Base-by-base conservation (phyloP, 805 yeast species). In the Blastobotrys mokoenaii region DNA sequence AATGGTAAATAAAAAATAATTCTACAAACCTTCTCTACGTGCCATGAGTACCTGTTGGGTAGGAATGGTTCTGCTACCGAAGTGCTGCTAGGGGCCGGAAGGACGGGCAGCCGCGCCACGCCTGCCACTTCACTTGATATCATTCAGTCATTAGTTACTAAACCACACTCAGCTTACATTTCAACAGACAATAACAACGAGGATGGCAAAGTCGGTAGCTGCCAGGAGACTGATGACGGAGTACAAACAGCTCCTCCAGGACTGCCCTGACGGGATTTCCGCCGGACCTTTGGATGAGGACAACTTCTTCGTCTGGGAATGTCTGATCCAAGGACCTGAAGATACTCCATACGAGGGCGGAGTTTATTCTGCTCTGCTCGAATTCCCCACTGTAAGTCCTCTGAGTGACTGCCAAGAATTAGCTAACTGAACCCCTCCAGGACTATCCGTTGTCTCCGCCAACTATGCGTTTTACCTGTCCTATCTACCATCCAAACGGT, bases 231-330 rank as follows among this genome's bases (percentile, higher is more conserved):
- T 93, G 27, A 72, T 88, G 58, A 87, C 87, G 53, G 98, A 93
- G 63, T 82, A 83, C 61, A 90, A 86, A 61, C 96, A 87, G 63
- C 75, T 93, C 20, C 69, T 81, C 14, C 77, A 76, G 52, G 95
- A 89, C 51, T 82, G 95, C 0, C 96, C 97, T 0, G 97, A 94
- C 27, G 98, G 98, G 1, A 85, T 90, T 31, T 77, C 88, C 4
- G 98, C 98, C 0, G 95, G 95, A 1, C 98, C 98, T 0, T 70
- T 79, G 3, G 66, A 76, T 17, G 94, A 85, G 56, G 80, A 79
- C 51, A 74, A 86, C 62, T 66, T 86, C 43, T 82, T 84, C 49
- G 69, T 71, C 22, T 86, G 95, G 95, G 94, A 85, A 51, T 86
- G 95, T 57, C 66, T 85, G 47, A 65, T 86, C 38, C 87, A 81